Evolutionary conservation across 768 basidiomycete genomes (phyloP), one percentile per base, ranked within the genome.

Genomic region (Boletus vinaceobasis): DNA sequence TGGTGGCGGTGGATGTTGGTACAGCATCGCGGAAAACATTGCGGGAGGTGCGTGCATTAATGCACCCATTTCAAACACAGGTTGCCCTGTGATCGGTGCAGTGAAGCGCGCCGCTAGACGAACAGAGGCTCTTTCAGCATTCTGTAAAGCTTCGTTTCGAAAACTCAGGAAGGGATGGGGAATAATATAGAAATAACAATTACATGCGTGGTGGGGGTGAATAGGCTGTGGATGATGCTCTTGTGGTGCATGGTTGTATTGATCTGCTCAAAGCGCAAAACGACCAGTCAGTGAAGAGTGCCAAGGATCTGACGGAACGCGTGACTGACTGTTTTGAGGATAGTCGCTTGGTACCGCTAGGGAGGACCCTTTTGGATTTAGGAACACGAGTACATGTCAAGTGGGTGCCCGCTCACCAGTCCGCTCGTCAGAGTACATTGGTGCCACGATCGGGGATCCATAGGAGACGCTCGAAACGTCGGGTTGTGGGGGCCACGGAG

Each of bases 401-500:
- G 53, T 53, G 46, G 48, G 52, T 47, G 50, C 45, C 19, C 47
- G 45, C 78, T 64, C 63, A 84, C 85, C 76, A 50, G 80, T 77
- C 56, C 82, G 79, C 61, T 85, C 82, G 60, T 80, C 82, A 52
- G 83, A 77, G 67, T 80, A 83, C 66, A 79, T 75, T 60, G 76
- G 74, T 8, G 77, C 56, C 37, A 80, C 65, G 46, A 72, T 72
- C 50, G 77, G 71, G n/a, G 76, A 65, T 38, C 70, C 73, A 60
- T 81, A 83, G n/a, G 71, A 53, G 59, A 73, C 68, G 48, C 55
- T 60, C 1, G 73, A 50, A 14, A 70, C 62, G 44, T 74, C 71
- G 37, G 71, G 60, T 15, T 68, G 72, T 42, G 59, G 58, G n/a
- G 68, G 59, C 72, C 75, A 77, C 5, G 68, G 57, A 21, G 61